A percentile compares a stretch with the other conserved stretches of the same genome.
These are phyloP conservation scores for Coniochaeta ligniaria DNA, from an alignment of 2,329 filamentous ascomycete genomes.

Conservation along the genomic window DNA sequence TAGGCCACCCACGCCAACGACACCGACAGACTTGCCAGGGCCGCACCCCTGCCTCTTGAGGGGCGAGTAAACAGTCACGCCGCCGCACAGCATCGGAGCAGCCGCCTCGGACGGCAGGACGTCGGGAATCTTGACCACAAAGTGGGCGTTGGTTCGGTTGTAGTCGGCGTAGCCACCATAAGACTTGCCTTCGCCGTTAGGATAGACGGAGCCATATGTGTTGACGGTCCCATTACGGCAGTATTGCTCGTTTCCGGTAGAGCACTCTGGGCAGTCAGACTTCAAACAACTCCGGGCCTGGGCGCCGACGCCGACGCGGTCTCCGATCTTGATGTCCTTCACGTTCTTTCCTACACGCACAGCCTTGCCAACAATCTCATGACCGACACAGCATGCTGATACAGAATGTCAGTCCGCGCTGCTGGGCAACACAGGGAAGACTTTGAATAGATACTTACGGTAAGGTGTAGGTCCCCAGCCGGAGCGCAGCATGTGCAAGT, in stretches of 20 bases:
- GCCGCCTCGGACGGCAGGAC: constrained; percentile 29
- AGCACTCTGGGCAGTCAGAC: constrained; percentile 26
- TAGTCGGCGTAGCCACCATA: constrained; percentile 46
- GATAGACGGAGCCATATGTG: constrained; percentile 47
- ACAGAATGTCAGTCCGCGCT: neutral
- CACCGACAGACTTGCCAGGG: constrained; percentile 60
- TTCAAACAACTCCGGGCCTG: constrained; percentile 47
- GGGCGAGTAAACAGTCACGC: constrained; percentile 60
- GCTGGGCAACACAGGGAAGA: neutral
- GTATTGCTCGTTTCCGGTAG: constrained; percentile 27
- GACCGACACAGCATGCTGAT: constrained; percentile 41
- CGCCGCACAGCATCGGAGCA: constrained; percentile 64
- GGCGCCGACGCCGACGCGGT: constrained; percentile 57
- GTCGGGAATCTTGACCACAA: constrained; percentile 40
- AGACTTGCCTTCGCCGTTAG: constrained; percentile 43
- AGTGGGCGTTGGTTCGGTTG: constrained; percentile 29
- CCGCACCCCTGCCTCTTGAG: constrained; percentile 57
- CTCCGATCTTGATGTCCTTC: constrained; percentile 46
- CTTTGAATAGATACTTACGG: constrained; percentile 6
- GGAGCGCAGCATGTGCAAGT: constrained; percentile 50
- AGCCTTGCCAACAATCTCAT: constrained; percentile 57
- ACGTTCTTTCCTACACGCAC: constrained; percentile 44
- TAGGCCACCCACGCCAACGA: constrained; percentile 61
- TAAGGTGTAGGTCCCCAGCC: constrained; percentile 37
- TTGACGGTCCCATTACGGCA: constrained; percentile 30